Percentiles rank a stretch among this genome's conserved stretches.
These are phyloP conservation scores for Penicillium sp. DNA, from an alignment of 2,329 filamentous ascomycete genomes.

Conservation along the genomic window DNA sequence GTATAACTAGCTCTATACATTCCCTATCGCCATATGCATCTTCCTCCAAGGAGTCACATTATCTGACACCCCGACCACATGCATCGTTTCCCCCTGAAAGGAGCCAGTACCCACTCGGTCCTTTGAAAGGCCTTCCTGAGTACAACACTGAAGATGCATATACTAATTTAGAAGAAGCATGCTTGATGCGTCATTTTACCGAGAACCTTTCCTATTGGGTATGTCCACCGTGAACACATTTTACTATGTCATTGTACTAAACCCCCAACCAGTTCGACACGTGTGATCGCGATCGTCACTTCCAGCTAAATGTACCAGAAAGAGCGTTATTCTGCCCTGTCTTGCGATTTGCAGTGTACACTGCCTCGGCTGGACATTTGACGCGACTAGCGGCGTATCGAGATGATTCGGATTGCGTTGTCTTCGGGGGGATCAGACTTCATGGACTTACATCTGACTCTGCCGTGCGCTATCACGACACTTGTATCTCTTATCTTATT, in stretches of 20 bases:
- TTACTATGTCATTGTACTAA: neutral
- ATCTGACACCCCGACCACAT: neutral
- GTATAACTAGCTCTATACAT: neutral
- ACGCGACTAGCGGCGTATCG: neutral
- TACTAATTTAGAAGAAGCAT: constrained; percentile 8
- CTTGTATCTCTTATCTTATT: constrained; percentile 29
- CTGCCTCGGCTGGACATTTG: constrained; percentile 14
- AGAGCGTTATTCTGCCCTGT: constrained; percentile 14
- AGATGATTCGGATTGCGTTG: neutral
- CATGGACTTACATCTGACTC: constrained; percentile 14
- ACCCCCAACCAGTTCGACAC: constrained; percentile 7
- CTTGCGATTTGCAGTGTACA: constrained; percentile 10
- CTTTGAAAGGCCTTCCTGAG: constrained; percentile 2
- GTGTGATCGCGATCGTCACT: constrained; percentile 12
- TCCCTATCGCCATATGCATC: neutral
- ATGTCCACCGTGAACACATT: neutral
- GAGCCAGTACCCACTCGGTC: constrained; percentile 4
- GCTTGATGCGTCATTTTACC: constrained; percentile 9
- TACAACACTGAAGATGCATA: neutral
- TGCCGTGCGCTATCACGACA: constrained; percentile 28
- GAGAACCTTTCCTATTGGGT: constrained; percentile 12
- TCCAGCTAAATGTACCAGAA: constrained; percentile 11
- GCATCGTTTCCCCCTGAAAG: neutral
- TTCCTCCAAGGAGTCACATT: neutral
- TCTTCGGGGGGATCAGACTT: constrained; percentile 7